Percentiles rank a stretch among this genome's conserved stretches.
phyloP scores from a whole-genome alignment of 306 rosid genomes.

The Vicia sativa region DNA sequence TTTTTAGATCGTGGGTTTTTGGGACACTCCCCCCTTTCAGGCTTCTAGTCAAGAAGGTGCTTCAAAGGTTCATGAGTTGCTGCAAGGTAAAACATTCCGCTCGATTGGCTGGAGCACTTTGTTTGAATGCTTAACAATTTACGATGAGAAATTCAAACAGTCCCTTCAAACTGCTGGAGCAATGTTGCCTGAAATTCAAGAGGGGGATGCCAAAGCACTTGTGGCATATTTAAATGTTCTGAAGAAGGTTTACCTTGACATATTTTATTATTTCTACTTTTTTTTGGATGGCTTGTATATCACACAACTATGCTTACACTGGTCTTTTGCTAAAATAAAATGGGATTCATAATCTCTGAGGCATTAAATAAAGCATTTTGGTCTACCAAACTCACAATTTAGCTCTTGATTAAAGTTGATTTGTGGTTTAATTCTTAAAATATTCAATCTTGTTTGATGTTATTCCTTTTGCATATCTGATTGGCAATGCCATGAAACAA shows the following conservation, averaged over 20 bases:
- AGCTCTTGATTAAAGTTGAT: not conserved
- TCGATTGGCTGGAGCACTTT: slow-evolving; percentile 99
- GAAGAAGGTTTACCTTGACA: slow-evolving; percentile 63
- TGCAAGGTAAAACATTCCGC: slow-evolving; percentile 92
- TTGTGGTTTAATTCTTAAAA: not conserved
- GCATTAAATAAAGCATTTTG: slow-evolving; percentile 8
- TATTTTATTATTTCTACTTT: slow-evolving; percentile 10
- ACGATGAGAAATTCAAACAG: slow-evolving; percentile 92
- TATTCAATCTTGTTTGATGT: slow-evolving; percentile 6
- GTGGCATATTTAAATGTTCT: slow-evolving; percentile 91
- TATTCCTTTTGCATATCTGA: slow-evolving; percentile 5
- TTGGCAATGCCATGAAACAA: not conserved
- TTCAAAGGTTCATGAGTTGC: slow-evolving; percentile 88
- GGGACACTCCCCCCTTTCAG: slow-evolving; percentile 51
- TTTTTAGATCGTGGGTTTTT: slow-evolving; percentile 19
- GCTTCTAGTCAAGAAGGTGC: slow-evolving; percentile 96
- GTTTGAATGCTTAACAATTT: slow-evolving; percentile 90
- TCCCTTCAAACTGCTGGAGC: slow-evolving; percentile 89
- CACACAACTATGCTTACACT: slow-evolving; percentile 4
- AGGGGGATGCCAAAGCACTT: slow-evolving; percentile 98
- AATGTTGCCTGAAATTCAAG: slow-evolving; percentile 81
- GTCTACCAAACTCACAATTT: not conserved
- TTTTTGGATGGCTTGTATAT: slow-evolving; percentile 6
- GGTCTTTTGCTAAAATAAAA: slow-evolving; percentile 9
- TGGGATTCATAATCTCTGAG: not conserved